Base-by-base conservation (phyloP, 176 grass and related monocot genomes). In the bread wheat (Triticum aestivum) region DNA sequence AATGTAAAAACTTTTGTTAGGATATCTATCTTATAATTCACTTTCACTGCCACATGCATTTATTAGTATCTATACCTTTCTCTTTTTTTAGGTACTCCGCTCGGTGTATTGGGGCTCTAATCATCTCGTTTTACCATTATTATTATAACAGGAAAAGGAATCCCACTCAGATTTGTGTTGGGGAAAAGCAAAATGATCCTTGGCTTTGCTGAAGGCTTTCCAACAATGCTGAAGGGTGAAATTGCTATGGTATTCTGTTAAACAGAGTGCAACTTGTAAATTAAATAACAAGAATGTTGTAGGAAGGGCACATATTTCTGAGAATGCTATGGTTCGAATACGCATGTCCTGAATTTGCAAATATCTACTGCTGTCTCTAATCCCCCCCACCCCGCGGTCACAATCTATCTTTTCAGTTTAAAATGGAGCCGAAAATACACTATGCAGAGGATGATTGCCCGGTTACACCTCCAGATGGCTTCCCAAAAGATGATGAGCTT, bases 171-270 rank as follows among this genome's bases (percentile, higher is more conserved):
- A 83, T 88, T 91, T 94, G 88, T 98, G 54, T 82, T 96, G 75
- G 93, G 93, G 86, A 98, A 91, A 87, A 98, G 93, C 90, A 96
- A 96, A 83, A 98, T 94, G 96, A 94, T 98, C 82, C 85, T 98
- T 73, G 96, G 93, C 59, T 92, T 98, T 83, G 87, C 87, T 88
- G 96, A 98, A 96, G 88, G 93, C 27, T 94, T 96, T 86, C 91
- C 90, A 80, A 96, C 93, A 56, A 98, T 94, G 93, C 79, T 90
- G 42, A 96, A 92, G 90, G 87, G 88, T 72, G 93, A 98, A 94
- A 91, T 96, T 74, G 91, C 96, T 80, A 92, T 98, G 91, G 93
- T 98, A 95, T 84, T 88, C 59, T 78, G 80, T 61, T 82, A 20
- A 83, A 78, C 45, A 76, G 59, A 80, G 1, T 84, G 51, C 39